Percentiles rank a stretch among this genome's conserved stretches.
Conservation (phyloP, 768 basidiomycete species). For the Suillus spraguei region DNA sequence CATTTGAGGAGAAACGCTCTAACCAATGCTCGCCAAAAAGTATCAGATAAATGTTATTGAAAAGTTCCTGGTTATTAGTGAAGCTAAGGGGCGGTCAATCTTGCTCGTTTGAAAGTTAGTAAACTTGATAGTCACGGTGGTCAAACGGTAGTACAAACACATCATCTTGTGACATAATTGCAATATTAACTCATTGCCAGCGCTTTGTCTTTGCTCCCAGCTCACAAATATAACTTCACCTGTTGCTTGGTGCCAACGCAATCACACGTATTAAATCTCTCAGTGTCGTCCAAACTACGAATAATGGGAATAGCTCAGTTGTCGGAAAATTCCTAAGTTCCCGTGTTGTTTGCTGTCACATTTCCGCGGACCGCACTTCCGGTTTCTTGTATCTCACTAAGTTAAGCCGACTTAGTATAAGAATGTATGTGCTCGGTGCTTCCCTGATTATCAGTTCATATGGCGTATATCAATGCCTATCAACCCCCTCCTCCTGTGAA, state of each 20-base stretch:
- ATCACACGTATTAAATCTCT: not conserved
- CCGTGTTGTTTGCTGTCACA: too few species aligned
- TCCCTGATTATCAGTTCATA: not conserved
- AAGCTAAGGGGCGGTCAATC: too few species aligned
- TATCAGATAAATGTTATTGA: not conserved
- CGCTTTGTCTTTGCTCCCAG: not conserved
- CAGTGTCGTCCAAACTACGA: not conserved
- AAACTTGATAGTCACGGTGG: too few species aligned
- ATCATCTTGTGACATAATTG: too few species aligned
- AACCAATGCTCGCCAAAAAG: not conserved
- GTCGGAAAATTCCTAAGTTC: too few species aligned
- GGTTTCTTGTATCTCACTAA: too few species aligned
- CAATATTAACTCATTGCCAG: not conserved
- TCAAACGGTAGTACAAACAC: too few species aligned
- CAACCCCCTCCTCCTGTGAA: constrained; percentile 6
- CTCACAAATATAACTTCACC: too few species aligned
- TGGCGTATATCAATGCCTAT: constrained; percentile 10
- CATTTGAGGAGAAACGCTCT: not conserved
- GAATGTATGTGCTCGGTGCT: not conserved
- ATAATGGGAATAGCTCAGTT: not conserved
- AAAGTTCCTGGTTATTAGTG: not conserved
- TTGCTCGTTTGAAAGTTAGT: too few species aligned
- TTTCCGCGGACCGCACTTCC: too few species aligned
- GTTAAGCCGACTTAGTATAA: not conserved
- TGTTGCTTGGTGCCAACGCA: not conserved